These are phyloP conservation scores for Nicotiana tomentosiformis DNA, from an alignment of 257 asterid species.

Conservation along the genomic window DNA sequence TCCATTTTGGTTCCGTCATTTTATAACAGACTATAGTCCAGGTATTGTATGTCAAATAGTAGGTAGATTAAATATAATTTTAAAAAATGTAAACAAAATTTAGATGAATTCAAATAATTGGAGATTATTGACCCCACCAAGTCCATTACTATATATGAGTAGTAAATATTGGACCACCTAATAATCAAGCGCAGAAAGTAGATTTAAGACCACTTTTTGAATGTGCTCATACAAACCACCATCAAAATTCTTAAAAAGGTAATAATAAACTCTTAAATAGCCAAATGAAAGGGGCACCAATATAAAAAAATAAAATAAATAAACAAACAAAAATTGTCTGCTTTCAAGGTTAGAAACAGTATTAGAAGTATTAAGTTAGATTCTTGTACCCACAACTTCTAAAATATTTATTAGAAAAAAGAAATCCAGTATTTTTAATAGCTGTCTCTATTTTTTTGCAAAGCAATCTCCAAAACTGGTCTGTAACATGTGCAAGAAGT, in stretches of 20 bases:
- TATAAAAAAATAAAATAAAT: too few relatives aligned
- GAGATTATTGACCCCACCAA: conserved; percentile 18
- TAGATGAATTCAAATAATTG: conserved; percentile 20
- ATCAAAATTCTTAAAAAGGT: conserved; percentile 4
- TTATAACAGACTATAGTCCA: background rate
- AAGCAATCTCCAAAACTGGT: background rate
- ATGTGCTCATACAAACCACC: conserved; percentile 21
- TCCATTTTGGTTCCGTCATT: background rate
- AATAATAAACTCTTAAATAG: conserved; percentile 3
- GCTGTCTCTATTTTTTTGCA: background rate
- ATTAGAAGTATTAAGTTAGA: background rate
- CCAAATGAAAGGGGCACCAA: background rate
- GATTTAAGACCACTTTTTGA: conserved; percentile 35
- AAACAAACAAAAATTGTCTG: background rate
- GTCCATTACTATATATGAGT: conserved; percentile 21
- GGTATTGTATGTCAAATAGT: conserved; percentile 19
- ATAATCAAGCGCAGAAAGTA: conserved; percentile 27
- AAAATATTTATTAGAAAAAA: background rate
- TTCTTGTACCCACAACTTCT: background rate
- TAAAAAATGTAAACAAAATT: conserved; percentile 15
- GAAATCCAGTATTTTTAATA: background rate
- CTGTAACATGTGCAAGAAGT: conserved; percentile 4
- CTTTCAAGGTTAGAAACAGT: background rate
- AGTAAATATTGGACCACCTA: conserved; percentile 33
- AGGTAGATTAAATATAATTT: conserved; percentile 16